Base-by-base conservation (phyloP, 2,329 filamentous ascomycete genomes). In the Dactylonectria macrodidyma region DNA sequence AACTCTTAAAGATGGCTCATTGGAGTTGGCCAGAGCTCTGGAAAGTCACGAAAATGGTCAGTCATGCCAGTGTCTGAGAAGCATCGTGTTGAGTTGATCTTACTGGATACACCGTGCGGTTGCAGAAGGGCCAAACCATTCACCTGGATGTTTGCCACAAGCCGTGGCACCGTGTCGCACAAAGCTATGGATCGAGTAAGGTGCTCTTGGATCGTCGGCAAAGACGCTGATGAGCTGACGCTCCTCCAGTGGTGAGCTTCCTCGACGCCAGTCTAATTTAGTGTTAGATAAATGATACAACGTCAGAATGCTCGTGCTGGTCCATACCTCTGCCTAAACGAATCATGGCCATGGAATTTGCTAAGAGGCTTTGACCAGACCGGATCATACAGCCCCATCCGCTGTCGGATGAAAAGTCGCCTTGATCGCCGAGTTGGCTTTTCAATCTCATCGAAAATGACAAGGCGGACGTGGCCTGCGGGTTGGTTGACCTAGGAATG, bases 341-440 rank as follows among this genome's bases (percentile, higher is more conserved):
- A 55, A 95, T 83, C 62, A 93, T 87, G 19, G 90, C 83, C 75
- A 98, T 85, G 1, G 95, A 88, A 81, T 98, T 99, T 51, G 95
- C 95, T 48, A 99, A 85, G 30, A 99, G 86, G 76, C 94, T 95
- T 83, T 99, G 96, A 3, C 96, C 96, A 6, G 95, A 98, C 67
- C 96, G 88, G 75, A 99, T 98, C 96, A 99, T 99, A 78, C 96
- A 99, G 0, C 96, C 96, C 95, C 97, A 99, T 59, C 96, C 96
- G 10, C 94, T 95, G 79, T 99, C 96, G 2, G 94, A 95, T 11
- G 94, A 93, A 81, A 98, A 99, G 5, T 93, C 95, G 30, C 87
- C 87, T 65, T 93, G 89, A 56, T 97, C 94, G 11, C 90, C 88
- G 6, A 98, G 84, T 76, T 94, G 92, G 61, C 87, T 95, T 76